Conservation (phyloP, 257 asterid species). For the Oldenlandia corymbosa region DNA sequence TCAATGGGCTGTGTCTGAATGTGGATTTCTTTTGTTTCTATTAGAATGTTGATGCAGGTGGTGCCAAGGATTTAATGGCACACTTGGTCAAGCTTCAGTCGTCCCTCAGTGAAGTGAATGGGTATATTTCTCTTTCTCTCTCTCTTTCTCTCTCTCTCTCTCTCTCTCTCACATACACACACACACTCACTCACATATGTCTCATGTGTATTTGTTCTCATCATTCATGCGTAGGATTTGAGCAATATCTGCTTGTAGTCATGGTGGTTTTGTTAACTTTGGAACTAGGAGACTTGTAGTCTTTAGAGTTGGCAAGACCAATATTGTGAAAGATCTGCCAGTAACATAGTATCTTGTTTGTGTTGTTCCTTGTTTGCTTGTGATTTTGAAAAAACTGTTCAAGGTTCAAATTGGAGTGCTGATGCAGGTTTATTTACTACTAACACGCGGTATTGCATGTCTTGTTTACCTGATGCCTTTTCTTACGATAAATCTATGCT, state of each 20-base stretch:
- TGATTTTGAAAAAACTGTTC: background rate
- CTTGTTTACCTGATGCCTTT: background rate
- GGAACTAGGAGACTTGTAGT: background rate
- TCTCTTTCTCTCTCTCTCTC: constrained; percentile 14
- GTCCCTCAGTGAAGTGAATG: constrained; percentile 69
- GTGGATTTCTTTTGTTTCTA: constrained; percentile 14
- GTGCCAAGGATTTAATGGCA: constrained; percentile 88
- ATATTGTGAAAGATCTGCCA: too few species aligned
- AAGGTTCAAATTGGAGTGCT: background rate
- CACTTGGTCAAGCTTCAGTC: constrained; percentile 89
- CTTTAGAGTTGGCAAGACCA: background rate
- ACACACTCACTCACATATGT: background rate
- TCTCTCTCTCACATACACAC: background rate
- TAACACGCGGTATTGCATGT: background rate
- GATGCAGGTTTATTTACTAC: background rate
- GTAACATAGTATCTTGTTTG: too few species aligned
- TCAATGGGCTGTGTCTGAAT: background rate
- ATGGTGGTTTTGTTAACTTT: background rate
- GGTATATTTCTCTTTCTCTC: constrained; percentile 31
- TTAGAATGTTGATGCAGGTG: constrained; percentile 84
- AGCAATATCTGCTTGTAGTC: background rate
- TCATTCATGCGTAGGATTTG: background rate
- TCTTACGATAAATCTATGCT: constrained; percentile 1
- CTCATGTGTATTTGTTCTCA: background rate
- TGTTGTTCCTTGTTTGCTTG: background rate